phyloP scores from a whole-genome alignment of 2,329 filamentous ascomycete genomes.

The Lithohypha guttulata region DNA sequence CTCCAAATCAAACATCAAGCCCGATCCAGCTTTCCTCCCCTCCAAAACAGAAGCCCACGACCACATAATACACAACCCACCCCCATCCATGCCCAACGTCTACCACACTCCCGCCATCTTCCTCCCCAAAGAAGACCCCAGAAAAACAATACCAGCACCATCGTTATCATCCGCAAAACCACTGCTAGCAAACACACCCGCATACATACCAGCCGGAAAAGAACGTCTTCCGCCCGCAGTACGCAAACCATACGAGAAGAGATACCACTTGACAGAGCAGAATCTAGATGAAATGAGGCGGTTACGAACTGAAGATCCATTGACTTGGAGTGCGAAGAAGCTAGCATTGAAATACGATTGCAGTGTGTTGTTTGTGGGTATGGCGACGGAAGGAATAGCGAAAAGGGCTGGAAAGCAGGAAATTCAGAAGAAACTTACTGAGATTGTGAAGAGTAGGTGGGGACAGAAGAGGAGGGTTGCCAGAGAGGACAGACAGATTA shows the following conservation, averaged over 20 bases:
- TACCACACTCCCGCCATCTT: constrained; percentile 57
- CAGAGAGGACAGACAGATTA: constrained; percentile 48
- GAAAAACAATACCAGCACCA: constrained; percentile 33
- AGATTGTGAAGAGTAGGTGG: constrained; percentile 49
- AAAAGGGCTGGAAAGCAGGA: constrained; percentile 38
- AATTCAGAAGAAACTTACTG: constrained; percentile 38
- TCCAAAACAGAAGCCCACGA: constrained; percentile 32
- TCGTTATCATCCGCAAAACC: constrained; percentile 20
- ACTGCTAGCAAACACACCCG: constrained; percentile 20
- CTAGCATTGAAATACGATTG: constrained; percentile 54
- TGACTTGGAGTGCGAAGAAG: constrained; percentile 47
- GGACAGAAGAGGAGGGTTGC: constrained; percentile 49
- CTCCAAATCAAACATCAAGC: constrained; percentile 40
- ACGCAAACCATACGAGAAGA: constrained; percentile 43
- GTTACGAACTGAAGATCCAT: constrained; percentile 45
- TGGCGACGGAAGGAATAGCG: constrained; percentile 44
- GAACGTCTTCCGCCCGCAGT: constrained; percentile 39
- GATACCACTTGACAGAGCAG: constrained; percentile 48
- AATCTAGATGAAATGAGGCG: constrained; percentile 50
- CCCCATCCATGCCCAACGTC: constrained; percentile 50
- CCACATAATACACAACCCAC: constrained; percentile 56
- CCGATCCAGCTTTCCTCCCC: constrained; percentile 40
- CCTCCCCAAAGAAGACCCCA: constrained; percentile 48
- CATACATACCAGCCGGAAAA: constrained; percentile 19
- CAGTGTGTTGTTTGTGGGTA: constrained; percentile 50